Evolutionary conservation across 345 rosid species (phyloP).

Genomic region (Iberis pinnata): DNA sequence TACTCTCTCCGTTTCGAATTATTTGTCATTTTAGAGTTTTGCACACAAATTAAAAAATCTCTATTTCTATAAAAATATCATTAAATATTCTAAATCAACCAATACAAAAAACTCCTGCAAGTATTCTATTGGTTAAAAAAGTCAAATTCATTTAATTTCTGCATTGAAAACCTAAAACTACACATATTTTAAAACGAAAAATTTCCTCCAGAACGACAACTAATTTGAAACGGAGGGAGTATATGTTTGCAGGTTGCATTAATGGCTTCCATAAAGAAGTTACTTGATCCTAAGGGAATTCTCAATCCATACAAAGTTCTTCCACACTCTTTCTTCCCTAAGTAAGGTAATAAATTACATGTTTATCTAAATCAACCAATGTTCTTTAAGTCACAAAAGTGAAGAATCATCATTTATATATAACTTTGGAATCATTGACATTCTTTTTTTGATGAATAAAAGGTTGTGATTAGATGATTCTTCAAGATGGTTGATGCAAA

Average conservation of each 20-base stretch:
- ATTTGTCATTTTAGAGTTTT: too few species aligned
- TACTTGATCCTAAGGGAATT: constrained; percentile 76
- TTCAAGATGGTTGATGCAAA: constrained; percentile 21
- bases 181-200: too few species aligned
- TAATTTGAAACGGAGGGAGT: too few species aligned
- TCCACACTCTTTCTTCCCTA: neutral
- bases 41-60: too few species aligned
- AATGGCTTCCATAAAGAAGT: constrained; percentile 72
- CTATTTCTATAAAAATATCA: too few species aligned
- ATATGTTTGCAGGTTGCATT: constrained; percentile 43
- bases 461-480: constrained; percentile 30
- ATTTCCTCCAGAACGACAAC: too few species aligned
- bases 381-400: constrained; percentile 28
- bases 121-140: too few species aligned
- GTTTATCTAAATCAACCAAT: constrained; percentile 4
- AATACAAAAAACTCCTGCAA: too few species aligned
- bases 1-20: too few species aligned
- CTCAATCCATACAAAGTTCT: constrained; percentile 71
- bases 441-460: constrained; percentile 10
- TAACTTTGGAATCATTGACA: constrained; percentile 31
- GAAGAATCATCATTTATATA: constrained; percentile 24
- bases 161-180: too few species aligned
- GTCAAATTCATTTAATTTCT: too few species aligned
- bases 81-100: too few species aligned
- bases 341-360: constrained; percentile 21